These are phyloP conservation scores for Sarocladium strictum DNA, from an alignment of 2,329 filamentous ascomycete species.

Conservation along the genomic window DNA sequence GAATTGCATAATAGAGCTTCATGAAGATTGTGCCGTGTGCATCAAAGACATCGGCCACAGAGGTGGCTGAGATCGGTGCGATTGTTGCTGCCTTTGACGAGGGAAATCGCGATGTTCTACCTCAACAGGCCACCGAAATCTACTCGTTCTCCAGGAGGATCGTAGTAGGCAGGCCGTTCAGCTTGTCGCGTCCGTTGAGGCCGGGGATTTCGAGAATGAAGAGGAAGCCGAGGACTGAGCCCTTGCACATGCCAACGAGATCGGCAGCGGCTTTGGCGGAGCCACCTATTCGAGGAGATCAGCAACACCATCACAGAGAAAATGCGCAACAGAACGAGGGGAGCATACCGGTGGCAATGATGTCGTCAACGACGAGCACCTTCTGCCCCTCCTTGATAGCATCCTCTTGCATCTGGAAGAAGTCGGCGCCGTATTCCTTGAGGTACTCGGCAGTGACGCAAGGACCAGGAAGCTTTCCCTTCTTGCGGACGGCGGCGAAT, in stretches of 20 bases:
- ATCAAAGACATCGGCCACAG: too few relatives aligned
- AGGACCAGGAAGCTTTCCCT: conserved; percentile 89
- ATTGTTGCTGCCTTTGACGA: too few relatives aligned
- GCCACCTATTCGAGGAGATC: conserved; percentile 57
- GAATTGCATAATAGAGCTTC: too few relatives aligned
- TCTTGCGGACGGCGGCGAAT: conserved; percentile 91
- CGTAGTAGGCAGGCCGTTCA: conserved; percentile 69
- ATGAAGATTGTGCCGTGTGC: too few relatives aligned
- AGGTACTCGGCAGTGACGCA: conserved; percentile 79
- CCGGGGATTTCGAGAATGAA: conserved; percentile 96
- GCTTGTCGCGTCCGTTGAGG: conserved; percentile 85
- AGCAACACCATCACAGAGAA: background rate
- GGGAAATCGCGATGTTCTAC: too few relatives aligned
- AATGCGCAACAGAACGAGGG: background rate
- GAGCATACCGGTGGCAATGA: conserved; percentile 88
- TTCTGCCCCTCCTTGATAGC: conserved; percentile 80
- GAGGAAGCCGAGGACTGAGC: conserved; percentile 78
- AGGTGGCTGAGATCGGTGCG: too few relatives aligned
- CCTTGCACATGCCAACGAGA: conserved; percentile 80
- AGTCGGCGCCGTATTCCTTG: conserved; percentile 95
- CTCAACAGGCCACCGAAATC: too few relatives aligned
- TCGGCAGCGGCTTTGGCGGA: conserved; percentile 83
- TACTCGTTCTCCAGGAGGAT: conserved; percentile 65
- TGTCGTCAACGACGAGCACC: conserved; percentile 92
- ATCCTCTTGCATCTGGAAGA: conserved; percentile 92